A percentile compares a stretch with the other conserved stretches of the same genome.
phyloP scores from a whole-genome alignment of 805 yeast genomes.

The Candida tibetensis region DNA sequence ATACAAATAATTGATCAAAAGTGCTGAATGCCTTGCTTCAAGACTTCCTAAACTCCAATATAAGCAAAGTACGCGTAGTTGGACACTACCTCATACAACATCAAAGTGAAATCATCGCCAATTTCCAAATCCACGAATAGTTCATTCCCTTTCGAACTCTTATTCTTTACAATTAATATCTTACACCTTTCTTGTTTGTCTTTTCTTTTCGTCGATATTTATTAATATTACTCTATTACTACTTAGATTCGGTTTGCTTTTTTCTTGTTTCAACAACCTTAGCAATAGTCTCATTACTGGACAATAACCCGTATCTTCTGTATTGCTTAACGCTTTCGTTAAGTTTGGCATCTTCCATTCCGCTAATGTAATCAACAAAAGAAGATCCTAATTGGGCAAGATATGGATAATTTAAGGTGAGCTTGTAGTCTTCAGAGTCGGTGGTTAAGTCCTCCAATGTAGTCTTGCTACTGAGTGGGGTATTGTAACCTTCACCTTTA shows the following conservation, averaged over 20 bases:
- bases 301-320: conserved; percentile 64
- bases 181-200: too few relatives aligned
- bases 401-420: conserved; percentile 55
- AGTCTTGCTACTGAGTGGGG: conserved; percentile 47
- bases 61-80: too few relatives aligned
- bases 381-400: conserved; percentile 49
- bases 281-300: conserved; percentile 41
- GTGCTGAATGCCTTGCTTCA: too few relatives aligned
- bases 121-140: too few relatives aligned
- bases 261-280: conserved; percentile 41
- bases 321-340: conserved; percentile 53
- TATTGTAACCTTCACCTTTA: conserved; percentile 82
- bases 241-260: conserved; percentile 3
- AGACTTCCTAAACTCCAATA: too few relatives aligned
- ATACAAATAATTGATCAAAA: too few relatives aligned
- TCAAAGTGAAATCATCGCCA: too few relatives aligned
- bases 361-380: conserved; percentile 39
- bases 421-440: conserved; percentile 37
- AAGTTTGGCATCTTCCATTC: conserved; percentile 40
- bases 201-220: too few relatives aligned
- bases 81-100: too few relatives aligned
- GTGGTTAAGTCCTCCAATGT: conserved; percentile 28
- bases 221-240: conserved; percentile 4
- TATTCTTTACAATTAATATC: too few relatives aligned
- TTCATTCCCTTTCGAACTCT: too few relatives aligned